phyloP scores from a whole-genome alignment of 495 filamentous ascomycete genomes.

The Penicillium nucicola region DNA sequence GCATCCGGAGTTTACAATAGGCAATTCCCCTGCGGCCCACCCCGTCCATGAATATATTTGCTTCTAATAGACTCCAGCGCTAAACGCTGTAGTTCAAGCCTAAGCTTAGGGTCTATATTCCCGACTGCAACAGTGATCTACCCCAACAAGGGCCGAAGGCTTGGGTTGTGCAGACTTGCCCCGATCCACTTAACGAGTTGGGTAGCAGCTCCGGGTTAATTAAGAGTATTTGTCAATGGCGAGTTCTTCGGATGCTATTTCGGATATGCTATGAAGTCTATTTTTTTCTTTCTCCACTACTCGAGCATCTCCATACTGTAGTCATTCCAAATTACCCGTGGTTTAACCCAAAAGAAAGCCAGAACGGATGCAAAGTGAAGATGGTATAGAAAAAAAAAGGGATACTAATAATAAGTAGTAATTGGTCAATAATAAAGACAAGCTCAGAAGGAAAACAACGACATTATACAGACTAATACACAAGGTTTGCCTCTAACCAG shows the following conservation, averaged over 20 bases:
- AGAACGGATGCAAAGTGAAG: background rate
- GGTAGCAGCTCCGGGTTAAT: background rate
- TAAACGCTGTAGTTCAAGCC: too few relatives aligned
- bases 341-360: background rate
- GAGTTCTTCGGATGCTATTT: background rate
- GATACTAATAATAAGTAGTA: too few relatives aligned
- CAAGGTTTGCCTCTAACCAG: background rate
- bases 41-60: too few relatives aligned
- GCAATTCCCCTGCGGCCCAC: too few relatives aligned
- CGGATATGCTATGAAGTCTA: background rate
- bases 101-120: too few relatives aligned
- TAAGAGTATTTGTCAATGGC: background rate
- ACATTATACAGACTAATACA: constrained; percentile 1
- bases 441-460: background rate
- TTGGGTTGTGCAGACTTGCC: background rate
- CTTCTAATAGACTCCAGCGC: too few relatives aligned
- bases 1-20: too few relatives aligned
- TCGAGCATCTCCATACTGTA: too few relatives aligned
- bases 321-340: background rate
- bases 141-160: background rate
- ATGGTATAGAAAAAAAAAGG: too few relatives aligned
- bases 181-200: background rate
- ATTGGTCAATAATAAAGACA: too few relatives aligned
- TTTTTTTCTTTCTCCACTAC: background rate
- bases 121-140: too few relatives aligned